Evolutionary conservation across 352 stramenopile species (phyloP), one percentile per base, ranked within the genome.

Genomic region (Aphanomyces cochlioides): DNA sequence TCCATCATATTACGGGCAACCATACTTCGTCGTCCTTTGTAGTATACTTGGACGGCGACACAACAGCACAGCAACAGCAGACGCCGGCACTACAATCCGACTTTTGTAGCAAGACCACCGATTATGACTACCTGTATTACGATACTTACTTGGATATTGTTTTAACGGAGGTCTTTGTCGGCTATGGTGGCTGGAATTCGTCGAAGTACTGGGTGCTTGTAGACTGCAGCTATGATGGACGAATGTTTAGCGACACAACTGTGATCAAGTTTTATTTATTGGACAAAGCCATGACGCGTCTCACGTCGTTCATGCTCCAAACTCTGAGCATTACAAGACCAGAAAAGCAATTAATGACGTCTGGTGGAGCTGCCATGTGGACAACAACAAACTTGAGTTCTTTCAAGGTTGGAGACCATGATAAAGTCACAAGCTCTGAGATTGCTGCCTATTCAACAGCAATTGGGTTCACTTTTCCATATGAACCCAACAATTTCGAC

Each of bases 401-500:
- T 7, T 28, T 58, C 10, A n/a, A 12, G 43, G 10, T n/a, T n/a
- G 17, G 17, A 12, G 10, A 12, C 10, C 10, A 12, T 12, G 10
- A 12, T 1, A 50, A 12, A n/a, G 10, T 61, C 19, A 39, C 17
- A 37, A n/a, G 12, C 19, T 61, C 54, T 19, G 6, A 39, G 54
- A 7, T 37, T 41, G 54, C 54, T 1, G 1, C 19, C 28, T 61
- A 61, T n/a, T 19, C 19, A 10, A 6, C n/a, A 7, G 54, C 54
- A 37, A 61, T 61, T 28, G 54, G 54, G 1, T 61, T 61, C 43
- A 40, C 36, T 3, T 61, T 61, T 3, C 54, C 54, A 37, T 61
- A 61, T 37, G 54, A 61, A 37, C 15, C 10, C 10, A 37, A 7
- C 28, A 7, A 28, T 12, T 61, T 61, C 36, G 54, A 61, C 7